phyloP scores from a whole-genome alignment of 2,329 filamentous ascomycete genomes.

The Diaporthe sp. region DNA sequence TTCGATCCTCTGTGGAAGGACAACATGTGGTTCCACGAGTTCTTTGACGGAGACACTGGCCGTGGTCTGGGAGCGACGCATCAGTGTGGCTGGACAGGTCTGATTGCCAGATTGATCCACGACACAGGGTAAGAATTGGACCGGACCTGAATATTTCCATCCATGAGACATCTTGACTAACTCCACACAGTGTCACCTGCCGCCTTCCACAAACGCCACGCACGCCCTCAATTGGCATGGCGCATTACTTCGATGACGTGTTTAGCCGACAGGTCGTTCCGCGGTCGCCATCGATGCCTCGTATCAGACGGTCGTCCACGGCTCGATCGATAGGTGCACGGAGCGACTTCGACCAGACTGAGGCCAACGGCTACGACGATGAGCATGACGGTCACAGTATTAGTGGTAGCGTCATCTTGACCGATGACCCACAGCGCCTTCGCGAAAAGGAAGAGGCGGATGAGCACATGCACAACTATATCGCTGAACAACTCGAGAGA shows the following conservation, averaged over 20 bases:
- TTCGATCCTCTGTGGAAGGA: slow-evolving; percentile 95
- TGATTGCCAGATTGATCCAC: slow-evolving; percentile 97
- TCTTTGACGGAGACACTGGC: slow-evolving; percentile 93
- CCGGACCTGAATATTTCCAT: background rate
- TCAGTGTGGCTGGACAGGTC: slow-evolving; percentile 95
- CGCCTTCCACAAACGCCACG: slow-evolving; percentile 93
- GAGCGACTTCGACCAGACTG: slow-evolving; percentile 77
- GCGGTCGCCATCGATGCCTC: slow-evolving; percentile 57
- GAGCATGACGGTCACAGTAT: slow-evolving; percentile 50
- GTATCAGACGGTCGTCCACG: slow-evolving; percentile 83
- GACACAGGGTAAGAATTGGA: slow-evolving; percentile 84
- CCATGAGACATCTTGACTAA: slow-evolving; percentile 53
- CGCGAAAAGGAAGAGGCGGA: slow-evolving; percentile 69
- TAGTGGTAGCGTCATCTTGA: slow-evolving; percentile 60
- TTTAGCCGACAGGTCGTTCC: slow-evolving; percentile 70
- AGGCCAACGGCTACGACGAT: slow-evolving; percentile 59
- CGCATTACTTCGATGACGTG: slow-evolving; percentile 96
- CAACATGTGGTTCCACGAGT: slow-evolving; percentile 95
- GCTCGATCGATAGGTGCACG: slow-evolving; percentile 85
- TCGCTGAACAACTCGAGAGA: slow-evolving; percentile 82
- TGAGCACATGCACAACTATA: slow-evolving; percentile 82
- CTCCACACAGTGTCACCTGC: slow-evolving; percentile 77
- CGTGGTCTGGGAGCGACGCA: slow-evolving; percentile 92
- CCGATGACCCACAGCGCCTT: slow-evolving; percentile 65
- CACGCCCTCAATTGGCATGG: slow-evolving; percentile 84